Evolutionary conservation across 139 green algal genomes (phyloP), one percentile per base, ranked within the genome.

Genomic region (Nannochloris sp.): DNA sequence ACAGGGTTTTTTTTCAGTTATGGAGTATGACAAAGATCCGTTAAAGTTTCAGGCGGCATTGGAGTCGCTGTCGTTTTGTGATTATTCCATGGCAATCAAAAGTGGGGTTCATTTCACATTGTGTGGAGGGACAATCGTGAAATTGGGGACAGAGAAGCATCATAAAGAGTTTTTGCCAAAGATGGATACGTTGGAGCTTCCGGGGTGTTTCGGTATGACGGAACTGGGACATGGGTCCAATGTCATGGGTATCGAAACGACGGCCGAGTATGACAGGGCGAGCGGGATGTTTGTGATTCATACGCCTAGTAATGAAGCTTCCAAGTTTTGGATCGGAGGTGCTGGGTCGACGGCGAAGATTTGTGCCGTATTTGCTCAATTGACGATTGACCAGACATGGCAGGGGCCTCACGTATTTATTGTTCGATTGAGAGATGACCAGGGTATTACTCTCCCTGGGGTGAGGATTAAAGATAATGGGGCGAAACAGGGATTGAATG

Each of bases 401-500:
- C 30, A 93, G 84, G 89, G 89, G 6, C 84, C 87, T 12, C 89
- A 96, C 56, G 89, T 94, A 20, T 96, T 96, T 70, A 71, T 93
- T 37, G 86, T 95, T 37, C 82, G 82, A 67, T 73, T 96, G 49
- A 73, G 89, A 3, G 83, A 95, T 61, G 86, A 90, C 62, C 13
- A 69, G 2, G 78, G 85, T 29, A 43, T 23, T 30, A 31, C 48
- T 23, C 36, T 61, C 45, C 67, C 61, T 12, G 72, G 66, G 1
- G 66, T 72, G 36, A 48, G 53, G 23, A 59, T 57, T 23, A 31
- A 23, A 0, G 66, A 72, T 62, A 62, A 66, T 29, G 66, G 56
- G n/a, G 29, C 66, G 14, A 72, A 72, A 40, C 57, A 43, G 23
- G 78, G 85, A 14, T 79, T 94, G 36, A 91, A 91, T 59, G 89